Percentiles rank a stretch among this genome's conserved stretches.
phyloP scores from a whole-genome alignment of 352 stramenopile species.

The Pythium rhizo-oryzae region DNA sequence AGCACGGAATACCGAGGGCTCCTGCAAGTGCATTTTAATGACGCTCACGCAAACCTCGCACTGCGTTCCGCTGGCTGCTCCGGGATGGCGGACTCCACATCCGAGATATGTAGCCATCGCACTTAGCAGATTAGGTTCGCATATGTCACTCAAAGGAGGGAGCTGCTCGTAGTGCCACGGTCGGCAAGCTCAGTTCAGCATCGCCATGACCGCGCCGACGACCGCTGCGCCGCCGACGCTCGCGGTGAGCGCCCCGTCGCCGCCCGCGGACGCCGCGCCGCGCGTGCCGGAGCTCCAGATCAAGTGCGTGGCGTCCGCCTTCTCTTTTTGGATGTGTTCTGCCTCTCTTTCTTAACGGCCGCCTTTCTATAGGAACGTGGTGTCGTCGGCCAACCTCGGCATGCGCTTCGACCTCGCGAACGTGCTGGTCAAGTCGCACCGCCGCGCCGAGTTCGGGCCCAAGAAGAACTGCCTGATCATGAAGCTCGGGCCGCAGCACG shows the following conservation, averaged over 20 bases:
- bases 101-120: slow-evolving; percentile 8
- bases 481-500: slow-evolving; percentile 48
- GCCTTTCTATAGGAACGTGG: slow-evolving; percentile 53
- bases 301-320: slow-evolving; percentile 40
- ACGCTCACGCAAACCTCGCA: not conserved
- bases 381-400: slow-evolving; percentile 79
- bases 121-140: slow-evolving; percentile 11
- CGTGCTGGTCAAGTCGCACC: slow-evolving; percentile 75
- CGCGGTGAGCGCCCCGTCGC: not conserved
- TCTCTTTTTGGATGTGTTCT: not conserved
- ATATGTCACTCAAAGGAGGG: slow-evolving; percentile 7
- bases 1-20: too few relatives aligned
- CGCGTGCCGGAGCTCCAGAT: slow-evolving; percentile 50
- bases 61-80: not conserved
- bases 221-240: too few relatives aligned
- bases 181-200: not conserved
- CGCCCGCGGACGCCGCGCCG: not conserved
- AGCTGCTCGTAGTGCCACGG: not conserved
- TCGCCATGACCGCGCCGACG: not conserved
- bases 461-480: slow-evolving; percentile 90
- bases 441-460: slow-evolving; percentile 70
- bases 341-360: not conserved
- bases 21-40: too few relatives aligned
- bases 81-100: not conserved
- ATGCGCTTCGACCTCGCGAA: slow-evolving; percentile 81